phyloP scores from a whole-genome alignment of 1,284 basidiomycete species.

The Phaffia rhodozyma region DNA sequence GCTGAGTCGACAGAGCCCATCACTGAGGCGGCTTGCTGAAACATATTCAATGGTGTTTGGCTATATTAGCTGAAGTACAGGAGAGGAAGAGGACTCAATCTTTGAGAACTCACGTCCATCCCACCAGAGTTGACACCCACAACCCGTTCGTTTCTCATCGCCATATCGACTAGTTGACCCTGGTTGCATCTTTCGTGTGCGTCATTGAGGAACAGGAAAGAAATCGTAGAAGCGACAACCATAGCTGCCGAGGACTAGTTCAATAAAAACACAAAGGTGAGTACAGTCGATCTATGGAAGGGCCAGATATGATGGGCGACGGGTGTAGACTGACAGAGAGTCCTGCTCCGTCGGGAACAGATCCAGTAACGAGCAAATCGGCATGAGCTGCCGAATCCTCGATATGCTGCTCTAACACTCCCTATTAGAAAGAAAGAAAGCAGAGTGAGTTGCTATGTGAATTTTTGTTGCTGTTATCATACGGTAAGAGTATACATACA shows the following conservation, averaged over 20 bases:
- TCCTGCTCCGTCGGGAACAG: constrained; percentile 68
- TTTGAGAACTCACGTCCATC: constrained; percentile 40
- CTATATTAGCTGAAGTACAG: too few species aligned
- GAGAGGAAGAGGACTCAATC: background rate
- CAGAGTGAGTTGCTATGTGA: too few species aligned
- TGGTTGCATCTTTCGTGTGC: constrained; percentile 51
- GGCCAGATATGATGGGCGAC: background rate
- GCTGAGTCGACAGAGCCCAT: constrained; percentile 56
- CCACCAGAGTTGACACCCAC: constrained; percentile 47
- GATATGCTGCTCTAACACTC: constrained; percentile 59
- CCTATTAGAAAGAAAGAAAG: constrained; percentile 36
- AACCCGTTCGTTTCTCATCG: constrained; percentile 67
- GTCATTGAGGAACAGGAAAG: constrained; percentile 61
- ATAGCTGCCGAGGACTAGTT: constrained; percentile 49
- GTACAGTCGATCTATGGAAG: background rate
- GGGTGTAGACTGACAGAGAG: constrained; percentile 50
- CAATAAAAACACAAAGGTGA: background rate
- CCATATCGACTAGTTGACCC: constrained; percentile 56
- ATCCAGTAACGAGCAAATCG: constrained; percentile 60
- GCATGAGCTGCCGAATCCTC: constrained; percentile 34
- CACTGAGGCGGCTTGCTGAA: constrained; percentile 64
- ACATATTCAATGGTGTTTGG: constrained; percentile 44
- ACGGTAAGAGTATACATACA: too few species aligned
- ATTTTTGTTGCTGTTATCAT: too few species aligned
- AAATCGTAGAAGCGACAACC: constrained; percentile 67